Evolutionary conservation across 441 rosid species (phyloP).

Genomic region (Populus hybrid): DNA sequence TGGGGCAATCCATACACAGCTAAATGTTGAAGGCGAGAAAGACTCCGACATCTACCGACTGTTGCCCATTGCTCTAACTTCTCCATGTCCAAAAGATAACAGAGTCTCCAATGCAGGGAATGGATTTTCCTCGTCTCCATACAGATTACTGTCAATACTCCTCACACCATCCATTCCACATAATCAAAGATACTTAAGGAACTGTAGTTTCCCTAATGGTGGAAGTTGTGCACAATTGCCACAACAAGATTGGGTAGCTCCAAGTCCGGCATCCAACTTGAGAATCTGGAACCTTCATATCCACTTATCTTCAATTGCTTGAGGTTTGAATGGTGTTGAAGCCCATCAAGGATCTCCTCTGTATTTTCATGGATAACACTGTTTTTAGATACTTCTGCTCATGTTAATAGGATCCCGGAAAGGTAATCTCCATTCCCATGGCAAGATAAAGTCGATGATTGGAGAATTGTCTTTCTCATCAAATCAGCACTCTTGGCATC

Average conservation of each 20-base stretch:
- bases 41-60: too few species aligned
- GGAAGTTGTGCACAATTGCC: constrained; percentile 18
- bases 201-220: constrained; percentile 17
- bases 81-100: too few species aligned
- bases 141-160: background rate
- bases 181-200: constrained; percentile 3
- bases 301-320: background rate
- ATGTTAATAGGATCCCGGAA: too few species aligned
- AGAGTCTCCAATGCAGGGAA: too few species aligned
- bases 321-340: too few species aligned
- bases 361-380: background rate
- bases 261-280: constrained; percentile 12
- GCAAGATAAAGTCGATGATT: constrained; percentile 5
- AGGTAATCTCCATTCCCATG: background rate
- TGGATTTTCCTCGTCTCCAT: constrained; percentile 5
- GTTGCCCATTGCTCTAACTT: too few species aligned
- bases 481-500: constrained; percentile 21
- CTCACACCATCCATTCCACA: background rate
- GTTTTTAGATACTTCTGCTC: too few species aligned
- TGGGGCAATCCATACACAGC: too few species aligned
- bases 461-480: constrained; percentile 11
- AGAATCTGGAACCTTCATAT: constrained; percentile 11
- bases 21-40: too few species aligned
- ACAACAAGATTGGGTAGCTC: constrained; percentile 19
- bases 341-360: constrained; percentile 7